Conservation (phyloP, 257 asterid genomes). For the Agastache rugosa region DNA sequence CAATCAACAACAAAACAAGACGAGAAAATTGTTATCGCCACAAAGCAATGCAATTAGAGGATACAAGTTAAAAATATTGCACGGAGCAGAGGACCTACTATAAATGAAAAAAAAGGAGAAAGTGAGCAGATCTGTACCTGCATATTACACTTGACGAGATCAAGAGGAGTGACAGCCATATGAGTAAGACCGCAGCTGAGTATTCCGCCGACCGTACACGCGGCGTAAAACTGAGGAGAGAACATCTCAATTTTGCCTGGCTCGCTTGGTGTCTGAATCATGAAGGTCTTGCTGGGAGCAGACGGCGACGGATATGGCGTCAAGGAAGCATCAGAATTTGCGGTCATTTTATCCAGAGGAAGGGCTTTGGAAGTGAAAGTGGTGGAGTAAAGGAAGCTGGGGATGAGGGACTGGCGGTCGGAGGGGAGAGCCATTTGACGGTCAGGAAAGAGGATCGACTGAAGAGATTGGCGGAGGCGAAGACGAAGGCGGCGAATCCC, state of each 20-base stretch:
- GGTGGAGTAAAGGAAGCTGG: slow-evolving; percentile 63
- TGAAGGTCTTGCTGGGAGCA: slow-evolving; percentile 42
- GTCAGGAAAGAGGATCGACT: slow-evolving; percentile 37
- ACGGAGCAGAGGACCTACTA: background rate
- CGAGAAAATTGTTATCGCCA: slow-evolving; percentile 8
- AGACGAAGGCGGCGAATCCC: slow-evolving; percentile 34
- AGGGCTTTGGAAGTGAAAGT: slow-evolving; percentile 50
- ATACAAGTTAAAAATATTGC: slow-evolving; percentile 7
- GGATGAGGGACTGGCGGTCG: slow-evolving; percentile 78
- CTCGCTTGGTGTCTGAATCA: slow-evolving; percentile 77
- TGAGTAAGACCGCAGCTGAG: slow-evolving; percentile 96
- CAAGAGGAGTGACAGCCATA: slow-evolving; percentile 95
- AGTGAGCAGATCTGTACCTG: slow-evolving; percentile 70
- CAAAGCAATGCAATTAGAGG: background rate
- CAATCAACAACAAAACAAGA: background rate
- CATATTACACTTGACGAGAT: slow-evolving; percentile 97
- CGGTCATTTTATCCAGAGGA: slow-evolving; percentile 35
- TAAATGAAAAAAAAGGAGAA: background rate
- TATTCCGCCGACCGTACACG: slow-evolving; percentile 87
- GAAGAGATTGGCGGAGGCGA: slow-evolving; percentile 48
- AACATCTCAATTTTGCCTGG: slow-evolving; percentile 77
- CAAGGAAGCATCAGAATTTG: slow-evolving; percentile 43
- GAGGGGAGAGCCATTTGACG: slow-evolving; percentile 46
- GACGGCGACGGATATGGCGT: slow-evolving; percentile 35
- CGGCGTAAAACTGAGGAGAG: slow-evolving; percentile 84